Evolutionary conservation across 495 filamentous ascomycete species (phyloP).

Genomic region (Neurospora sp.): DNA sequence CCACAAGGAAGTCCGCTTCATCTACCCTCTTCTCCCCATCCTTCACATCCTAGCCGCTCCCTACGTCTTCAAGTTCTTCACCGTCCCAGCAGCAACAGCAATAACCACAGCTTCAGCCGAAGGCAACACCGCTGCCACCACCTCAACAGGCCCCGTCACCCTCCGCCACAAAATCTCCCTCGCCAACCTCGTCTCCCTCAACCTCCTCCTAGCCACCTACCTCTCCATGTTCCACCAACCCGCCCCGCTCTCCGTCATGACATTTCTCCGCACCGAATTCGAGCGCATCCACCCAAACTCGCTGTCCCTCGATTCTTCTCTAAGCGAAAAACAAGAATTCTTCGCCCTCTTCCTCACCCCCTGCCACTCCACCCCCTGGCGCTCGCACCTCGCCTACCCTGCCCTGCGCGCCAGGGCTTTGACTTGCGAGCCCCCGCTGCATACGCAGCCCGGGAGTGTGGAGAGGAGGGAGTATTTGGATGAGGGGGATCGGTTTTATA

Average conservation of each 20-base stretch:
- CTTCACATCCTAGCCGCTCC: conserved; percentile 72
- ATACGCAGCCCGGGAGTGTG: conserved; percentile 37
- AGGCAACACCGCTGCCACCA: background rate
- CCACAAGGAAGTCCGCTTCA: conserved; percentile 97
- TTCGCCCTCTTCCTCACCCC: conserved; percentile 91
- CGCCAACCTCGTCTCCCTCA: conserved; percentile 49
- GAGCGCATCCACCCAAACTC: conserved; percentile 26
- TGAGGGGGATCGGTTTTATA: conserved; percentile 85
- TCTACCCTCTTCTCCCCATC: conserved; percentile 82
- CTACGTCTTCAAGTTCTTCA: conserved; percentile 57
- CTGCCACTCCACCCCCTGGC: conserved; percentile 97
- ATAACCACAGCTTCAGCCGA: conserved; percentile 21
- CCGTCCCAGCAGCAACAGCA: conserved; percentile 15
- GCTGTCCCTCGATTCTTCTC: conserved; percentile 1
- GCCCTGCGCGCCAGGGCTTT: conserved; percentile 74
- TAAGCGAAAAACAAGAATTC: conserved; percentile 29
- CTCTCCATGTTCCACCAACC: conserved; percentile 67
- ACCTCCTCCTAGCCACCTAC: conserved; percentile 64
- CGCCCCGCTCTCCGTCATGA: conserved; percentile 60
- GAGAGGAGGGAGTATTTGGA: conserved; percentile 61
- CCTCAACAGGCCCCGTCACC: conserved; percentile 6
- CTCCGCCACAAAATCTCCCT: conserved; percentile 46
- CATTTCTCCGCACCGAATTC: conserved; percentile 65
- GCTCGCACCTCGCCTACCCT: conserved; percentile 69
- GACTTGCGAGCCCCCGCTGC: conserved; percentile 80